Base-by-base conservation (phyloP, 2,329 filamentous ascomycete species). In the Fusarium graminum region DNA sequence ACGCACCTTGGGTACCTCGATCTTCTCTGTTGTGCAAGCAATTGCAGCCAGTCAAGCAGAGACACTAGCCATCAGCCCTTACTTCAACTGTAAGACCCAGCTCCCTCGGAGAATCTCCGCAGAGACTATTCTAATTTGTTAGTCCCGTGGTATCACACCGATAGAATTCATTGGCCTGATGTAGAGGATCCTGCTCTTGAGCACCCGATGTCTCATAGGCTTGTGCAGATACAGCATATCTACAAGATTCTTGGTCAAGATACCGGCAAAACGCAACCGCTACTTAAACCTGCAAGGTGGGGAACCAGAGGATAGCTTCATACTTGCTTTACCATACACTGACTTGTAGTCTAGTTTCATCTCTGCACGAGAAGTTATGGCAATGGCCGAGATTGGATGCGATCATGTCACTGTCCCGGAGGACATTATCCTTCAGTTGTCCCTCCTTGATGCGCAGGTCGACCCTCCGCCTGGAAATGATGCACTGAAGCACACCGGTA, bases 161-260 rank as follows among this genome's bases (percentile, higher is more conserved):
- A 60, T n/a, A 25, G 29, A 6, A 34, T 42, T 6, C 56, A 32
- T 14, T 61, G 47, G 58, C 41, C 58, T 11, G 17, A 61, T 32
- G n/a, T 28, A 6, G 14, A 42, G 8, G 58, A 61, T 9, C 55
- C 57, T 4, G 54, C 57, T 36, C 34, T 60, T 12, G 55, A 60
- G 3, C 57, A 60, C 30, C 46, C 58, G 4, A 60, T 61, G 46
- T 61, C 58, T 4, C 13, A 29, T 4, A 60, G 55, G 10, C 22
- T 61, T 4, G 17, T 46, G 2, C 55, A 42, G n/a, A 46, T 53
- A 3, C 40, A 32, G 4, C 29, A 45, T 2, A 11, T 38, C 11
- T 61, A 61, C 11, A 8, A 17, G 7, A 2, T 0, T 1, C 46
- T 61, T 22, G 13, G 19, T 5, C 34, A 61, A 13, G 29, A 46